A percentile compares a stretch with the other conserved stretches of the same genome.
phyloP scores from a whole-genome alignment of 2,329 filamentous ascomycete genomes.

The Fusarium armeniacum region DNA sequence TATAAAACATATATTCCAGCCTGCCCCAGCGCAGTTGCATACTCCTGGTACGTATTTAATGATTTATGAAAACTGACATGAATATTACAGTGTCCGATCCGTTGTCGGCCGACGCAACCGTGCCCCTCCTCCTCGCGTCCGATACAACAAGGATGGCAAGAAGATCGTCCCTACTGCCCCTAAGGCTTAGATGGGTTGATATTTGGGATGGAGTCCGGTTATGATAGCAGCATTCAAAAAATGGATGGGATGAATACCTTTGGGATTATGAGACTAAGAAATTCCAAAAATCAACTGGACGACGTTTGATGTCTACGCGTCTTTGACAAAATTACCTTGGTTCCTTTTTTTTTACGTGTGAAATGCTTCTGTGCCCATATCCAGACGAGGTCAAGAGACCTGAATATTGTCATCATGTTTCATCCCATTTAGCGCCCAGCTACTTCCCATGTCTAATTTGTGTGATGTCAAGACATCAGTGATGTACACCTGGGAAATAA shows the following conservation, averaged over 20 bases:
- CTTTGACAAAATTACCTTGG: slow-evolving; percentile 26
- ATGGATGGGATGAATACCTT: slow-evolving; percentile 55
- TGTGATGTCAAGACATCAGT: not conserved
- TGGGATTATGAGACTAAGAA: slow-evolving; percentile 53
- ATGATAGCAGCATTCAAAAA: slow-evolving; percentile 57
- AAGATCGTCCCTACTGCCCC: slow-evolving; percentile 87
- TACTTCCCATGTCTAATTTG: not conserved
- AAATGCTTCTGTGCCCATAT: not conserved
- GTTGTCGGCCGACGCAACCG: slow-evolving; percentile 98
- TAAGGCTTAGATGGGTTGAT: slow-evolving; percentile 56
- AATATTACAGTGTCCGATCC: slow-evolving; percentile 87
- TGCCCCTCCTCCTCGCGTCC: slow-evolving; percentile 94
- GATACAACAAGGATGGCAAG: slow-evolving; percentile 99
- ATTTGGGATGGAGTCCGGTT: slow-evolving; percentile 57
- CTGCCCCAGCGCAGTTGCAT: slow-evolving; percentile 25
- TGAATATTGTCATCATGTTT: not conserved
- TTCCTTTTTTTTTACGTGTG: not conserved
- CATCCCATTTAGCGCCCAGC: not conserved
- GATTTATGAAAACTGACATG: slow-evolving; percentile 58
- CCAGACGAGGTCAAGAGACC: not conserved
- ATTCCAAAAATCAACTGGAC: slow-evolving; percentile 52
- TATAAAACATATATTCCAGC: slow-evolving; percentile 56
- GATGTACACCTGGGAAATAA: not conserved
- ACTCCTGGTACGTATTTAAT: slow-evolving; percentile 47
- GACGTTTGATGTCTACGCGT: slow-evolving; percentile 44